Evolutionary conservation across 116 monocot species (phyloP).

Genomic region (Phalaenopsis hybrid): DNA sequence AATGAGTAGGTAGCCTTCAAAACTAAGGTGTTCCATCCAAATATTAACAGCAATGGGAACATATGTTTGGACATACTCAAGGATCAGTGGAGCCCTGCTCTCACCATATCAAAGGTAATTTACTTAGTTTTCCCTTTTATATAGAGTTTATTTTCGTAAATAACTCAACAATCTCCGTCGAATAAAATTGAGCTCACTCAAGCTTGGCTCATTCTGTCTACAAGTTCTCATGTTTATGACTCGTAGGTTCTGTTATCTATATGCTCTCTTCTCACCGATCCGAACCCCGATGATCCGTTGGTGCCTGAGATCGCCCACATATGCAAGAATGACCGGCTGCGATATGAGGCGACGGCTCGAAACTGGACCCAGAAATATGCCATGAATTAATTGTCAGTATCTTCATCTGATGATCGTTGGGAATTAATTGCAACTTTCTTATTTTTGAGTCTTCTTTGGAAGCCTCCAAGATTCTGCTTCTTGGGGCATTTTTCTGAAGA

Average conservation of each 20-base stretch:
- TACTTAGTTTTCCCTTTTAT: background rate
- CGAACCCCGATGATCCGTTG: constrained; percentile 37
- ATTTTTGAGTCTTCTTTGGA: background rate
- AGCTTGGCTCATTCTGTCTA: too few species aligned
- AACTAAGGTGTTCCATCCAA: constrained; percentile 53
- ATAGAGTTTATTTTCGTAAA: background rate
- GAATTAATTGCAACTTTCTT: background rate
- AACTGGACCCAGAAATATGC: constrained; percentile 38
- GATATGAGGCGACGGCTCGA: constrained; percentile 30
- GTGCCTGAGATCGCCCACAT: constrained; percentile 44
- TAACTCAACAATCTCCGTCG: too few species aligned
- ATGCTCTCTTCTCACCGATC: constrained; percentile 36
- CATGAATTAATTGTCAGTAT: constrained; percentile 19
- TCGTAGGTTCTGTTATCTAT: constrained; percentile 32
- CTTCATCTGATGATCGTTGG: background rate
- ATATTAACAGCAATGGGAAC: constrained; percentile 55
- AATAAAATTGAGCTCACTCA: too few species aligned
- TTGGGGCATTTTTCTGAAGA: too few species aligned
- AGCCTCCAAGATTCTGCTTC: too few species aligned
- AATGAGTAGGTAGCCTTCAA: constrained; percentile 36
- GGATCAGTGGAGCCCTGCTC: constrained; percentile 60
- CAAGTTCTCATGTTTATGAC: constrained; percentile 1
- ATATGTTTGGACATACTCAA: constrained; percentile 60
- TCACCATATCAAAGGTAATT: constrained; percentile 42
- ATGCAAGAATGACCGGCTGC: constrained; percentile 20